Evolutionary conservation across 192 early-diverging fungal species (phyloP), one percentile per base, ranked within the genome.

Genomic region (Chytriomyces sp.): DNA sequence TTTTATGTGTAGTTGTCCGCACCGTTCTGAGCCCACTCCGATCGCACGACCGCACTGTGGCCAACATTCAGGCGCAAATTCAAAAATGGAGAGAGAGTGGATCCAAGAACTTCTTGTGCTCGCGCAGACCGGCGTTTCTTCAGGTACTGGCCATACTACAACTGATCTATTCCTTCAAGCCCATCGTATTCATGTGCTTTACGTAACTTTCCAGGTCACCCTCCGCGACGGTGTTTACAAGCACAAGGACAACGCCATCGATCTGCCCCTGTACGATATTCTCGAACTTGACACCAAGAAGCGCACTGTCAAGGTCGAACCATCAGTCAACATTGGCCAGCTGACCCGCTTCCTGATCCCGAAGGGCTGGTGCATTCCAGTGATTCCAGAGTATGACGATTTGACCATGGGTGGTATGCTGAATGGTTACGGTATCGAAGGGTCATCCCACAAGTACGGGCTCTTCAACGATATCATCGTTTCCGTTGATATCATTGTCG

Each of bases 381-480:
- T 81, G 24, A 61, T 82, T 60, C 79, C 79, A 23, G 83, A 84
- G 77, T 72, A 65, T 53, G 83, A 84, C 46, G 83, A 84, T 24
- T 68, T 84, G 57, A 84, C 83, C 24, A 75, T 79, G 43, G 83
- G 83, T 47, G 83, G 83, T 67, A 72, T 84, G 78, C 68, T 84
- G 45, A 77, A 76, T 45, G 83, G 83, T 7, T 80, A 79, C 65
- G 83, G 83, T 49, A 75, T 84, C 63, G 80, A 84, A 49, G 75
- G 69, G 23, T 81, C 79, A 28, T 81, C 80, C 49, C 83, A 84
- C 78, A 84, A 81, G 61, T 82, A 84, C 76, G 83, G 83, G 20
- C 72, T 84, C 10, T 77, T 81, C 66, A 71, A 81, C 47, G 73
- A 84, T 63, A 81, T 78, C 43, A 53, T 71, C 57, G 64, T 67